These are phyloP conservation scores for Lycium barbarum DNA, from an alignment of 257 asterid genomes.

Conservation along the genomic window DNA sequence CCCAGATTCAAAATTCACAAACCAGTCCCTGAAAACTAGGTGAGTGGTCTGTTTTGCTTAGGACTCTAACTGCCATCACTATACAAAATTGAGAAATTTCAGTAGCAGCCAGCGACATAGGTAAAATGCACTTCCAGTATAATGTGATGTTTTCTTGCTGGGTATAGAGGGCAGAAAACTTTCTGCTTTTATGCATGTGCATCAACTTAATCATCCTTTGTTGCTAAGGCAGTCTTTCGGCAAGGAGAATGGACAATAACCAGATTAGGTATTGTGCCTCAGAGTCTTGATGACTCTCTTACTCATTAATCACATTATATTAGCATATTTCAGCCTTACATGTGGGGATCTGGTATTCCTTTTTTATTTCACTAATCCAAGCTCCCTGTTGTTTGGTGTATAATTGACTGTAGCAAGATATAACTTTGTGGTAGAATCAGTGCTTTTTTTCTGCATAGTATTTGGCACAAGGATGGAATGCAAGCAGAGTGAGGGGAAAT, in stretches of 20 bases:
- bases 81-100: not conserved
- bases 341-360: not conserved
- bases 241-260: not conserved
- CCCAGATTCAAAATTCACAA: not conserved
- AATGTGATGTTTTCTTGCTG: conserved; percentile 23
- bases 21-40: conserved; percentile 20
- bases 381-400: conserved; percentile 1
- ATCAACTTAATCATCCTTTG: not conserved
- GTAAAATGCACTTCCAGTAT: not conserved
- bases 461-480: conserved; percentile 11
- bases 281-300: conserved; percentile 2
- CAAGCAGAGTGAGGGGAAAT: conserved; percentile 11
- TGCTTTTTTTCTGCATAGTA: not conserved
- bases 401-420: conserved; percentile 17
- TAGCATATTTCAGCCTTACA: conserved; percentile 19
- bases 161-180: not conserved
- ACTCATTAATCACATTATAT: conserved; percentile 4
- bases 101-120: not conserved
- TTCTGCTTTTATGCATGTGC: conserved; percentile 1
- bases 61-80: not conserved
- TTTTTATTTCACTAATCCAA: not conserved
- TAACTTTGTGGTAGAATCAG: not conserved
- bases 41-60: not conserved
- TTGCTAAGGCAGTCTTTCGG: not conserved
- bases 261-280: not conserved